Base-by-base conservation (phyloP, 2,329 filamentous ascomycete species). In the Cercospora zeae-maydis region DNA sequence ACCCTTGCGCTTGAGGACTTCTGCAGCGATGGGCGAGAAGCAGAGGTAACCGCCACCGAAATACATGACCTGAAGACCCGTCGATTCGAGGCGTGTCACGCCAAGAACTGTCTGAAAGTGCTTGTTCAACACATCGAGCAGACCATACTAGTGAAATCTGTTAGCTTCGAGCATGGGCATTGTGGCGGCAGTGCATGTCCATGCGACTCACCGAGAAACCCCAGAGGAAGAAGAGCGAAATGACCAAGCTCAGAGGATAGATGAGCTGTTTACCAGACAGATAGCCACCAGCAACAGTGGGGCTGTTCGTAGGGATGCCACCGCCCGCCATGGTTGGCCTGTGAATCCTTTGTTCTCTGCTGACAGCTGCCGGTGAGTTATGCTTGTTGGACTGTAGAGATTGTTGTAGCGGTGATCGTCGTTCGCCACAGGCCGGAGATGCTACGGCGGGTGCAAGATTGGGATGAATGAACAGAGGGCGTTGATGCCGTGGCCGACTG, bases 201-300 rank as follows among this genome's bases (percentile, higher is more conserved):
- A 27, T 49, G 42, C 42, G 13, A 30, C 21, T 49, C 24, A 49
- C 42, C 42, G 57, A 60, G 61, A 63, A 63, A 31, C 62, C 74
- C 74, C 75, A 76, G 59, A 76, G 73, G 75, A 81, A 81, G 75
- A 82, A 81, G 49, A 81, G 75, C 33, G 76, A 75, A 47, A 79
- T 81, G 72, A 82, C 78, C 49, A 81, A 71, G 13, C 72, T 67
- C 53, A 83, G 77, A 9, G 82, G 82, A 66, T 81, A 76, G 71
- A 83, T 80, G 58, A 82, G 78, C 74, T 77, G 74, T 62, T 76
- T 72, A 65, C 77, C 75, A 14, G 79, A 79, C 53, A 81, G 74
- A 71, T 75, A 79, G 63, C 78, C 77, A 54, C 76, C 74, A 56
- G 72, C 71, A 30, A 79, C 70, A 31, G 73, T 68, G 30, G 76